Conservation (phyloP, 164 flowering plant species). For the Nymphaea thermarum region DNA sequence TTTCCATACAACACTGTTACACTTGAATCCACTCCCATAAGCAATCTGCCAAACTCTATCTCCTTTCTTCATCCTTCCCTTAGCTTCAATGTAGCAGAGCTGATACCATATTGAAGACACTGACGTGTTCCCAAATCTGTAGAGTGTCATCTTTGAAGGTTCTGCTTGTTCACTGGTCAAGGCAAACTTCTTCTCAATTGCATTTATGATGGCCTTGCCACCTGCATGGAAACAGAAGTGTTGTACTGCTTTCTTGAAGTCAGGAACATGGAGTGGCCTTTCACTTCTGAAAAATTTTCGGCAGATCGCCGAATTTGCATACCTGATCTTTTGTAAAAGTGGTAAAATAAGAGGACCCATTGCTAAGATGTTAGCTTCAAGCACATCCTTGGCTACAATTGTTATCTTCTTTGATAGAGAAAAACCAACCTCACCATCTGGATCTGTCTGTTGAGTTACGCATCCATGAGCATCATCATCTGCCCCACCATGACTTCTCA, state of each 20-base stretch:
- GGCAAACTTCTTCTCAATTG: background rate
- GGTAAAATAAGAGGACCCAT: background rate
- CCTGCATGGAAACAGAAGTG: background rate
- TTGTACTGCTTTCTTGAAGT: background rate
- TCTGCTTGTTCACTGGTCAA: background rate
- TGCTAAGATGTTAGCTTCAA: background rate
- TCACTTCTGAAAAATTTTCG: background rate
- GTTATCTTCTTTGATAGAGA: background rate
- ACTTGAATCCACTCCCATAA: constrained; percentile 10
- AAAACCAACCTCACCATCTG: background rate
- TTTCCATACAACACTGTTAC: no score
- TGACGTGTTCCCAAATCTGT: background rate
- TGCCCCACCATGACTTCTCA: background rate
- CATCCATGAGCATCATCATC: constrained; percentile 1
- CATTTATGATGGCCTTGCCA: background rate
- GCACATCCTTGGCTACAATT: background rate
- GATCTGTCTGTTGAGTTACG: background rate
- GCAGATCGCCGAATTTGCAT: background rate
- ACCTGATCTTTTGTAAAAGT: background rate
- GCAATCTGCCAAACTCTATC: constrained; percentile 10
- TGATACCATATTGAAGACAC: constrained; percentile 11
- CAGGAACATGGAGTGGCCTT: background rate
- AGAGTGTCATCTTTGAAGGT: background rate
- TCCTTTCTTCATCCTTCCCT: constrained; percentile 8
- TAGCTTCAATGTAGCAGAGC: constrained; percentile 10